These are phyloP conservation scores for Circinella minor DNA, from an alignment of 371 early-diverging fungal species.

Conservation along the genomic window DNA sequence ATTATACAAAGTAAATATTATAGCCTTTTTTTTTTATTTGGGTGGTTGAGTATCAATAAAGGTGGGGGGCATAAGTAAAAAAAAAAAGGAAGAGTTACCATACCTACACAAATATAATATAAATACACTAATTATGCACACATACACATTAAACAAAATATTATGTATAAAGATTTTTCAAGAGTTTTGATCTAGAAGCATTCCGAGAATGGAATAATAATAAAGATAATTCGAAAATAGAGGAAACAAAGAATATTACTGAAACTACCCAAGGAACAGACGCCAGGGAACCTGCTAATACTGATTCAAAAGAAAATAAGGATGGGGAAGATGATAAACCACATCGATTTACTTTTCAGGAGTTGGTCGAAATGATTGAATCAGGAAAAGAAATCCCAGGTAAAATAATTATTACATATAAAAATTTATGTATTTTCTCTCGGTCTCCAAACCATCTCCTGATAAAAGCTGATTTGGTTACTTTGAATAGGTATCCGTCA, in stretches of 20 bases:
- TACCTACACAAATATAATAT: too few species aligned
- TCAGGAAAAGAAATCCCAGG: slow-evolving; percentile 59
- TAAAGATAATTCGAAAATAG: background rate
- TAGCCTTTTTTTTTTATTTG: too few species aligned
- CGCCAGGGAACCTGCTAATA: background rate
- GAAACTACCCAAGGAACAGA: background rate
- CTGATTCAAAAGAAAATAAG: background rate
- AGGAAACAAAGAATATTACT: background rate
- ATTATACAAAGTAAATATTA: slow-evolving; percentile 29
- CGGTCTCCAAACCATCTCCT: background rate
- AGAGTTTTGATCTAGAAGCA: slow-evolving; percentile 26
- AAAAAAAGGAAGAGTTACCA: too few species aligned
- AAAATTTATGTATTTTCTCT: background rate
- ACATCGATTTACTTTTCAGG: slow-evolving; percentile 44
- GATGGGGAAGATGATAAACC: slow-evolving; percentile 12
- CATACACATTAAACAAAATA: too few species aligned
- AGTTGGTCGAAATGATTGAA: slow-evolving; percentile 59
- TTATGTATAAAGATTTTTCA: slow-evolving; percentile 19
- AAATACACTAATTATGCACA: too few species aligned
- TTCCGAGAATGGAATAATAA: slow-evolving; percentile 25
- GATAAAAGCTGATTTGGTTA: too few species aligned
- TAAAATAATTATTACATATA: slow-evolving; percentile 14
- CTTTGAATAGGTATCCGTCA: slow-evolving; percentile 48
- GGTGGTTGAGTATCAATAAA: too few species aligned
- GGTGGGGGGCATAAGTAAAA: too few species aligned